Percentiles rank a stretch among this genome's conserved stretches.
Conservation (phyloP, 768 basidiomycete genomes). For the Amanita exitialis region DNA sequence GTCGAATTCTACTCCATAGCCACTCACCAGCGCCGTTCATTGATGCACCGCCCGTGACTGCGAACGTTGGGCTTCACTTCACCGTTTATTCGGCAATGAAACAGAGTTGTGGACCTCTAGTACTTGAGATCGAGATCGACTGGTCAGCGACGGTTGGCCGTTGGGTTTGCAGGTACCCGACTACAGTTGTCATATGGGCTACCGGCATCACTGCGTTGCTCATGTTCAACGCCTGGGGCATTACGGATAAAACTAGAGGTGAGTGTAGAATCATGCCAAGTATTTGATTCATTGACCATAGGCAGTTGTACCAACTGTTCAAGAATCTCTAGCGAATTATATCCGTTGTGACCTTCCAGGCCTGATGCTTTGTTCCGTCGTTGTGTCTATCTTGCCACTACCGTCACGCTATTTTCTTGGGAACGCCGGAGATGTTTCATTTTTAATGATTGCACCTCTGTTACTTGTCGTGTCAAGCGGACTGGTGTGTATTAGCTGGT, state of each 20-base stretch:
- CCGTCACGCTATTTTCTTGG: constrained; percentile 50
- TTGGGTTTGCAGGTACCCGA: constrained; percentile 65
- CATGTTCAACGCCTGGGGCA: constrained; percentile 43
- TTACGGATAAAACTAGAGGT: constrained; percentile 19
- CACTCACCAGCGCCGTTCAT: constrained; percentile 64
- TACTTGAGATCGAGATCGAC: constrained; percentile 52
- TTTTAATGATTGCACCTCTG: constrained; percentile 44
- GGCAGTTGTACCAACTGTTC: constrained; percentile 38
- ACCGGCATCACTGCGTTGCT: constrained; percentile 57
- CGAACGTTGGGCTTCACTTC: constrained; percentile 35
- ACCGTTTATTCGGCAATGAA: constrained; percentile 49
- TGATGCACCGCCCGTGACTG: constrained; percentile 20
- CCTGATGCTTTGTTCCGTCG: constrained; percentile 32
- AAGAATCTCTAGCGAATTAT: constrained; percentile 39
- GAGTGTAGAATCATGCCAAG: constrained; percentile 8
- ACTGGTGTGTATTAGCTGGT: constrained; percentile 53
- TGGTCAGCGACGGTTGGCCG: constrained; percentile 64
- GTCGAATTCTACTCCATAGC: constrained; percentile 50
- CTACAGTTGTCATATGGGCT: constrained; percentile 62
- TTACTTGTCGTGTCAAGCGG: constrained; percentile 54
- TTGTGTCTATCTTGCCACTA: constrained; percentile 46
- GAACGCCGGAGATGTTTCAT: constrained; percentile 35
- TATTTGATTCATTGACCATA: background rate
- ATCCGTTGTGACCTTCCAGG: constrained; percentile 24
- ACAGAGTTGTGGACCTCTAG: constrained; percentile 32